Evolutionary conservation across 192 early-diverging fungal genomes (phyloP).

Genomic region (Lobulomyces angularis): DNA sequence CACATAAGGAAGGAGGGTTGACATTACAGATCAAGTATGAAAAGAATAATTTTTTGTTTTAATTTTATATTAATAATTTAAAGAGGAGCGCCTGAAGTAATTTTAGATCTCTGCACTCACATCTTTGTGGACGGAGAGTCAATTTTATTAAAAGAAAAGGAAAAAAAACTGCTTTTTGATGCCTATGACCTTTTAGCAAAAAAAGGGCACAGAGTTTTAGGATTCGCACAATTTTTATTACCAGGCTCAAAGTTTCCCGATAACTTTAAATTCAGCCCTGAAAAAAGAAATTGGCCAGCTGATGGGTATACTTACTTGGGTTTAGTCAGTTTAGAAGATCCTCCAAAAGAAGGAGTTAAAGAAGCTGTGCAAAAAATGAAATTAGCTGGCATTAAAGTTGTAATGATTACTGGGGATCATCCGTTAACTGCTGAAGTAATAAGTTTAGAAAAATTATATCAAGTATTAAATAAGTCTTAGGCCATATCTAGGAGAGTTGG

Average conservation of each 20-base stretch:
- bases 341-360: constrained; percentile 87
- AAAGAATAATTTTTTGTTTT: too few species aligned
- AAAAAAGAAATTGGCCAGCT: constrained; percentile 56
- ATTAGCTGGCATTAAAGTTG: constrained; percentile 79
- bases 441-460: too few species aligned
- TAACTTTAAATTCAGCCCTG: constrained; percentile 58
- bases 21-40: constrained; percentile 64
- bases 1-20: constrained; percentile 50
- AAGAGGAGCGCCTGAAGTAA: constrained; percentile 81
- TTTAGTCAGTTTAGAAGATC: constrained; percentile 78
- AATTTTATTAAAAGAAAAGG: constrained; percentile 45
- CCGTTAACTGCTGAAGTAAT: constrained; percentile 90
- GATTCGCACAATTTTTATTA: constrained; percentile 70
- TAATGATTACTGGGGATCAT: constrained; percentile 96
- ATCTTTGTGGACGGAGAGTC: constrained; percentile 44
- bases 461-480: too few species aligned
- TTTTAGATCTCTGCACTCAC: constrained; percentile 66
- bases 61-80: too few species aligned
- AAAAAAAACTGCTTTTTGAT: constrained; percentile 37
- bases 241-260: constrained; percentile 59
- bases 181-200: constrained; percentile 65
- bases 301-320: constrained; percentile 63
- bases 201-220: constrained; percentile 79
- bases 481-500: background rate
- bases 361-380: constrained; percentile 78